Evolutionary conservation across 164 flowering plant species (phyloP).

Genomic region (Saururus chinensis): DNA sequence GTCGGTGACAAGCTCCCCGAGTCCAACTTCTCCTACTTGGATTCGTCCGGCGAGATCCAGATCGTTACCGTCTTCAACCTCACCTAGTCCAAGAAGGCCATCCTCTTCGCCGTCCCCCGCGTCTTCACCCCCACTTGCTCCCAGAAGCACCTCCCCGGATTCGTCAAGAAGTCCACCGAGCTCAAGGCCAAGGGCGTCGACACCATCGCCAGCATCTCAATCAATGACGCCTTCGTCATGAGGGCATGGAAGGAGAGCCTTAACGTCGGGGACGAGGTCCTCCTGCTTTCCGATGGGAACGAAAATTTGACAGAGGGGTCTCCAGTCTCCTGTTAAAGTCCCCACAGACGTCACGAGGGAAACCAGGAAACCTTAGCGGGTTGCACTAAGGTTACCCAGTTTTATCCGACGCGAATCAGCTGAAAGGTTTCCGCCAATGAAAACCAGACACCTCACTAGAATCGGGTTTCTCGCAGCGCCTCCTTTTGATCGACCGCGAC

Average conservation of each 20-base stretch:
- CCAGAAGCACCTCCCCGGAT: slow-evolving; percentile 68
- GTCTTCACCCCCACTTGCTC: slow-evolving; percentile 87
- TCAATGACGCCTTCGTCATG: slow-evolving; percentile 79
- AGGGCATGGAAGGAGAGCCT: slow-evolving; percentile 61
- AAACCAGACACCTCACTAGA: too few species aligned
- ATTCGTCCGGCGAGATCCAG: slow-evolving; percentile 55
- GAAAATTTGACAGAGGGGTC: too few species aligned
- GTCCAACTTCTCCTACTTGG: slow-evolving; percentile 63
- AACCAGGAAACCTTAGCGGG: too few species aligned
- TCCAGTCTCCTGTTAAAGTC: too few species aligned
- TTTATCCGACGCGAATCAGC: too few species aligned
- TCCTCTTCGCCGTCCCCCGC: slow-evolving; percentile 74
- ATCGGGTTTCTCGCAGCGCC: too few species aligned
- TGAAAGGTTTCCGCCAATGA: too few species aligned
- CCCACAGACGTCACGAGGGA: too few species aligned
- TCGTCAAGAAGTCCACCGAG: slow-evolving; percentile 73
- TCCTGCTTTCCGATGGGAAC: slow-evolving; percentile 61
- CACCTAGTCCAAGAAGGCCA: slow-evolving; percentile 44
- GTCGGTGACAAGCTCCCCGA: slow-evolving; percentile 70
- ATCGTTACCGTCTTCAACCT: slow-evolving; percentile 46
- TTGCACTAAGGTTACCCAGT: too few species aligned
- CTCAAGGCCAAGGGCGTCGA: slow-evolving; percentile 50
- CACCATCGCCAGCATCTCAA: slow-evolving; percentile 59
- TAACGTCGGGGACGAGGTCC: slow-evolving; percentile 42
- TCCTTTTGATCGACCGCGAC: too few species aligned